phyloP scores from a whole-genome alignment of 2,329 filamentous ascomycete genomes.

The Scedosporium boydii region DNA sequence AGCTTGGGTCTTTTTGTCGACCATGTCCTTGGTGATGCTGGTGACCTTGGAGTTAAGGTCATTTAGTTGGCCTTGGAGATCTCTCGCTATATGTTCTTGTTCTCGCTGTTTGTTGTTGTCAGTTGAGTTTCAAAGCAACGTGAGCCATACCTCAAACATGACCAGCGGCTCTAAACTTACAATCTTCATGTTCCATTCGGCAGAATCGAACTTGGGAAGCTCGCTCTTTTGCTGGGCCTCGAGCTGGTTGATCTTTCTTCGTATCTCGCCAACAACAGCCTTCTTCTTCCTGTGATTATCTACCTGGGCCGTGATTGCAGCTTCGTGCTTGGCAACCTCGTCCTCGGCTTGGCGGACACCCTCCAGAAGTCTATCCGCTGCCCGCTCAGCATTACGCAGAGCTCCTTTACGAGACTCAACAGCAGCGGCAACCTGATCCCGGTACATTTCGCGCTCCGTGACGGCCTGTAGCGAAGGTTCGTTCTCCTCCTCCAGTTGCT shows the following conservation, averaged over 20 bases:
- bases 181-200: slow-evolving; percentile 63
- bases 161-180: slow-evolving; percentile 33
- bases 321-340: slow-evolving; percentile 10
- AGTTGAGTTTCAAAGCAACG: slow-evolving; percentile 8
- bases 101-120: slow-evolving; percentile 38
- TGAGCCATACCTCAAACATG: background rate
- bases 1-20: background rate
- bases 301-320: slow-evolving; percentile 4
- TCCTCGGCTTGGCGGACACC: slow-evolving; percentile 26
- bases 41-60: slow-evolving; percentile 32
- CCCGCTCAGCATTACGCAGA: slow-evolving; percentile 43
- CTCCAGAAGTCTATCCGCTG: slow-evolving; percentile 33
- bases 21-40: slow-evolving; percentile 27
- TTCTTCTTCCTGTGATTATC: slow-evolving; percentile 9
- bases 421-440: slow-evolving; percentile 42
- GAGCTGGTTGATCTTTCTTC: slow-evolving; percentile 28
- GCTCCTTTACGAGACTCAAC: slow-evolving; percentile 43
- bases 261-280: slow-evolving; percentile 7
- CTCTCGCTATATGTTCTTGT: slow-evolving; percentile 46
- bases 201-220: slow-evolving; percentile 58
- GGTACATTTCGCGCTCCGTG: slow-evolving; percentile 61
- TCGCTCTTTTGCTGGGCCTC: slow-evolving; percentile 49
- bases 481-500: slow-evolving; percentile 45
- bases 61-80: slow-evolving; percentile 36
- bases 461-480: slow-evolving; percentile 63